A percentile compares a stretch with the other conserved stretches of the same genome.
phyloP scores from a whole-genome alignment of 2,329 filamentous ascomycete genomes.

The Pseudogymnoascus sp. region DNA sequence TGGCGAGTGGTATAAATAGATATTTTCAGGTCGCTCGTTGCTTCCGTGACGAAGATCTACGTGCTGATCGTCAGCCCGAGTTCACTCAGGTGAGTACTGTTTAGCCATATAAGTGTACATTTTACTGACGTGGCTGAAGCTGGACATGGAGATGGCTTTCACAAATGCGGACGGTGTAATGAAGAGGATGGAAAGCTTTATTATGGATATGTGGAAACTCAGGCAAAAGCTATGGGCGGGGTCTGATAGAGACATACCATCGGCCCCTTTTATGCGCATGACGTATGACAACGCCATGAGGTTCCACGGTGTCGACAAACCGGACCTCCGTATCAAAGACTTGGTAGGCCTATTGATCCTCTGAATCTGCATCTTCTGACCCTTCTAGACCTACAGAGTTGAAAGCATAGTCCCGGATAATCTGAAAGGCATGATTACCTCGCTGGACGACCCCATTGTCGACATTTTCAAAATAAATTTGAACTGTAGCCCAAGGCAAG shows the following conservation, averaged over 20 bases:
- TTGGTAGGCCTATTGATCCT: slow-evolving; percentile 36
- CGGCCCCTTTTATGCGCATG: slow-evolving; percentile 29
- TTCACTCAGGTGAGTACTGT: slow-evolving; percentile 67
- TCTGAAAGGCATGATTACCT: slow-evolving; percentile 67
- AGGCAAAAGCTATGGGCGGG: not conserved
- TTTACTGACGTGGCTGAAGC: slow-evolving; percentile 35
- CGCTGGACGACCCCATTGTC: slow-evolving; percentile 56
- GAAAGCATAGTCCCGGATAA: slow-evolving; percentile 53
- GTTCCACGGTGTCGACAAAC: slow-evolving; percentile 81
- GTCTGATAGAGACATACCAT: slow-evolving; percentile 4
- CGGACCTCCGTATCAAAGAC: slow-evolving; percentile 69
- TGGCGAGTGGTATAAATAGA: slow-evolving; percentile 73
- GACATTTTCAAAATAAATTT: slow-evolving; percentile 66
- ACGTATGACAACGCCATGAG: slow-evolving; percentile 73
- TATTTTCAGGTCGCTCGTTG: slow-evolving; percentile 94
- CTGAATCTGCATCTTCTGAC: slow-evolving; percentile 17
- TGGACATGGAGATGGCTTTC: slow-evolving; percentile 93
- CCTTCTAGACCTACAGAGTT: slow-evolving; percentile 53
- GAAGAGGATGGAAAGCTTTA: slow-evolving; percentile 27
- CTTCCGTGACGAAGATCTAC: slow-evolving; percentile 88
- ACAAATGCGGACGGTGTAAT: slow-evolving; percentile 64
- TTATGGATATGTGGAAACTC: slow-evolving; percentile 16
- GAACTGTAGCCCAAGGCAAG: slow-evolving; percentile 41
- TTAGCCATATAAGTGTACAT: not conserved
- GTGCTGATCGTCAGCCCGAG: slow-evolving; percentile 89